These are phyloP conservation scores for Mycena galericulata DNA, from an alignment of 768 basidiomycete genomes.

Conservation along the genomic window DNA sequence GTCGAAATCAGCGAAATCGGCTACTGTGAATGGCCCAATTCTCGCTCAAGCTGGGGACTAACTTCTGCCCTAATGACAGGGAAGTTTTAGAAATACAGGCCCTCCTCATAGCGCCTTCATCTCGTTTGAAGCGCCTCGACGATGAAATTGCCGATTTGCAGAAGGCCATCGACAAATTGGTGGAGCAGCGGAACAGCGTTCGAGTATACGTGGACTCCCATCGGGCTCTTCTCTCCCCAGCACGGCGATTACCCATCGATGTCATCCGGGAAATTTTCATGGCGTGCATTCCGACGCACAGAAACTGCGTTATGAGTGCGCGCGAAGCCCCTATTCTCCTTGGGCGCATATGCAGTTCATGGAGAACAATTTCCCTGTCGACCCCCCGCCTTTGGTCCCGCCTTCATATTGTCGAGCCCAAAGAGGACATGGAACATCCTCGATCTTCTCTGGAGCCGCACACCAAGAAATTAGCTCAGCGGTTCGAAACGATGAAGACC, in stretches of 20 bases:
- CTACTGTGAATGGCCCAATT: no score
- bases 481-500: background rate
- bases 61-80: slow-evolving; percentile 12
- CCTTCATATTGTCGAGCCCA: slow-evolving; percentile 18
- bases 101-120: background rate
- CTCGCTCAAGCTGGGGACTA: slow-evolving; percentile 2
- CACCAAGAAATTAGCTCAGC: background rate
- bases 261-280: slow-evolving; percentile 42
- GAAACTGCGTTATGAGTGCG: slow-evolving; percentile 34
- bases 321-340: slow-evolving; percentile 40
- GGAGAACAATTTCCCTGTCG: slow-evolving; percentile 35
- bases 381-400: slow-evolving; percentile 42
- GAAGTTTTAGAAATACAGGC: background rate
- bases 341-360: slow-evolving; percentile 41
- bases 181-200: slow-evolving; percentile 2
- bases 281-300: slow-evolving; percentile 37
- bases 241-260: slow-evolving; percentile 41
- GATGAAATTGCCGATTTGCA: slow-evolving; percentile 17
- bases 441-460: background rate
- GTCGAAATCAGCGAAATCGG: no score
- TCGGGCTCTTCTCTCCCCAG: slow-evolving; percentile 38
- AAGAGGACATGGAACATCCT: no score
- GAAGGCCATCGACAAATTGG: slow-evolving; percentile 15
- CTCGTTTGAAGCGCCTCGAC: background rate
- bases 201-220: slow-evolving; percentile 33